Conservation (phyloP, 805 yeast species). For the Candida insectorum region DNA sequence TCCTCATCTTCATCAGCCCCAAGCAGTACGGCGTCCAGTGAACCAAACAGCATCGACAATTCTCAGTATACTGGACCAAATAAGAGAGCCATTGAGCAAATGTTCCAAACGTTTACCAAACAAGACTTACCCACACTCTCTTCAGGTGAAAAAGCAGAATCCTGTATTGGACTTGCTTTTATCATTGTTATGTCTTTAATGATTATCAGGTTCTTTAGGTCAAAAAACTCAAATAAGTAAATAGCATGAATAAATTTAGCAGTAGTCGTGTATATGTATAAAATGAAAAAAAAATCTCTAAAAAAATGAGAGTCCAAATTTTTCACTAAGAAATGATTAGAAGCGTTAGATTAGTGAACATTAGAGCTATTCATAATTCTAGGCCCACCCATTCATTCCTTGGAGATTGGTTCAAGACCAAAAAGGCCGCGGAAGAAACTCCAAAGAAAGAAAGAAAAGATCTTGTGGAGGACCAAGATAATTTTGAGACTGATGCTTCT, state of each 20-base stretch:
- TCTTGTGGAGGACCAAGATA: slow-evolving; percentile 34
- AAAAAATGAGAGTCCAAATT: too few species aligned
- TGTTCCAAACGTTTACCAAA: too few species aligned
- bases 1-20: background rate
- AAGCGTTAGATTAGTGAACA: slow-evolving; percentile 1
- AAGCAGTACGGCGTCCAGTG: slow-evolving; percentile 1
- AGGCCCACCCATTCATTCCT: slow-evolving; percentile 19
- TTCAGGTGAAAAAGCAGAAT: too few species aligned
- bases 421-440: slow-evolving; percentile 25
- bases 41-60: slow-evolving; percentile 6
- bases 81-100: too few species aligned
- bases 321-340: slow-evolving; percentile 5
- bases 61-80: slow-evolving; percentile 1
- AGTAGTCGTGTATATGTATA: too few species aligned
- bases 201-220: too few species aligned
- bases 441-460: slow-evolving; percentile 26
- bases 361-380: slow-evolving; percentile 10
- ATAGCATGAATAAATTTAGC: too few species aligned
- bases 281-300: too few species aligned
- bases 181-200: too few species aligned
- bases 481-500: slow-evolving; percentile 28
- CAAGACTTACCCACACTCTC: too few species aligned
- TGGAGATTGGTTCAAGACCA: slow-evolving; percentile 28
- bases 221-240: too few species aligned
- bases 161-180: too few species aligned